Percentiles rank a stretch among this genome's conserved stretches.
phyloP scores from a whole-genome alignment of 1,139 yeast species.

The Debaryomycetaceae sp. region DNA sequence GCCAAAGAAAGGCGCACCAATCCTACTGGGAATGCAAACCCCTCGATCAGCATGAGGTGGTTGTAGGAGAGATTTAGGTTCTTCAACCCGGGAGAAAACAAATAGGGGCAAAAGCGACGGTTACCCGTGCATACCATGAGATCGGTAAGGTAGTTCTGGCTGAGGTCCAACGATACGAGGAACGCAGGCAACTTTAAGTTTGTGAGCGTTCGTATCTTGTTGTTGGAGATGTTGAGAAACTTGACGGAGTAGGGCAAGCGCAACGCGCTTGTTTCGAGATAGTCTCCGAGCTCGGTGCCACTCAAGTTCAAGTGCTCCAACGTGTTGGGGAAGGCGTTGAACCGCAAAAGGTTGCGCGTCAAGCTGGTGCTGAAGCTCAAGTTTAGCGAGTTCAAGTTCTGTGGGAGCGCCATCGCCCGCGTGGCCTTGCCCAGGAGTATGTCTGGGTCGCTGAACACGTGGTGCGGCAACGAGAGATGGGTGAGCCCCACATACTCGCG shows the following conservation, averaged over 20 bases:
- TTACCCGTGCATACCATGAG: too few relatives aligned
- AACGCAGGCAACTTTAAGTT: constrained; percentile 4
- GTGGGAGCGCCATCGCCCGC: constrained; percentile 2
- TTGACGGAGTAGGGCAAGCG: constrained; percentile 4
- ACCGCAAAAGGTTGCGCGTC: neutral
- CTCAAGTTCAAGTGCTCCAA: constrained; percentile 4
- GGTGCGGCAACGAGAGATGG: constrained; percentile 7
- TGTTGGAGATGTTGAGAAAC: constrained; percentile 5
- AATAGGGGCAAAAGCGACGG: too few relatives aligned
- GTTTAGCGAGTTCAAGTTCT: constrained; percentile 3
- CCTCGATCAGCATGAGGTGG: constrained; percentile 1
- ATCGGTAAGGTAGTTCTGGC: constrained; percentile 2
- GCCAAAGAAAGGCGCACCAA: constrained; percentile 4
- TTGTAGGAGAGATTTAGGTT: constrained; percentile 6
- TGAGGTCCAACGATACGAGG: constrained; percentile 5
- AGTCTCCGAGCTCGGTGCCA: constrained; percentile 3
- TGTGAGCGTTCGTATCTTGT: constrained; percentile 2
- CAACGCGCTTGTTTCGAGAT: neutral
- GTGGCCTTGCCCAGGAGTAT: neutral
- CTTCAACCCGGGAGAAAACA: constrained; percentile 1
- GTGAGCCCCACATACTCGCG: constrained; percentile 1
- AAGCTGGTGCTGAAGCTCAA: constrained; percentile 2
- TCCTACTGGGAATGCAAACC: constrained; percentile 3
- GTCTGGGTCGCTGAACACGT: constrained; percentile 3
- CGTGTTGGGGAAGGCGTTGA: constrained; percentile 2